A percentile compares a stretch with the other conserved stretches of the same genome.
These are phyloP conservation scores for Pseudozyma flocculosa DNA, from an alignment of 1,284 basidiomycete genomes.

Conservation along the genomic window DNA sequence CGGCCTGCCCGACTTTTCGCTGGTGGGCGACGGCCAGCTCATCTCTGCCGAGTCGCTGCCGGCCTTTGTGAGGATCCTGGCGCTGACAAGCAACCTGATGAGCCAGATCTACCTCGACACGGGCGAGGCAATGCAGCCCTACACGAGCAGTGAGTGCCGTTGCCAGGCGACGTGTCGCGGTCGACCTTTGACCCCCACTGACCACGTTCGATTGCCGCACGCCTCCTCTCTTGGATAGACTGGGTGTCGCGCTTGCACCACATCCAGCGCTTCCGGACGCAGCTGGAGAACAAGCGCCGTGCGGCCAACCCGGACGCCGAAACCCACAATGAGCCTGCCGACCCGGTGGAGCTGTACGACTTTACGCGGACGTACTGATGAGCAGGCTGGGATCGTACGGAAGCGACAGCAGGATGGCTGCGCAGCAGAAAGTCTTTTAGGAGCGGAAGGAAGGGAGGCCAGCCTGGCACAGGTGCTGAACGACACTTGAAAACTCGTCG, in stretches of 20 bases:
- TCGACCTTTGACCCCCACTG: neutral
- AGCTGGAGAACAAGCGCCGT: slow-evolving; percentile 3
- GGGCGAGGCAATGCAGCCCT: slow-evolving; percentile 52
- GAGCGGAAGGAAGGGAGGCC: too few species aligned
- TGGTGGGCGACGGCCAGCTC: slow-evolving; percentile 53
- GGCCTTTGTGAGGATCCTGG: slow-evolving; percentile 50
- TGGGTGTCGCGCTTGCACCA: slow-evolving; percentile 46
- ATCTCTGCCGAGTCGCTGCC: slow-evolving; percentile 47
- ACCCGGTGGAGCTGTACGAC: slow-evolving; percentile 26
- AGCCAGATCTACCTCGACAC: slow-evolving; percentile 55
- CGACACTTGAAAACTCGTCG: too few species aligned
- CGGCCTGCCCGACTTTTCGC: slow-evolving; percentile 53
- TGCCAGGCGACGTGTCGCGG: neutral
- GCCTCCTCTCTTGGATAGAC: too few species aligned
- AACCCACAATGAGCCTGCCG: neutral
- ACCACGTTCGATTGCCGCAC: too few species aligned
- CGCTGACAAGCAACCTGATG: slow-evolving; percentile 52
- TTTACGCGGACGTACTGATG: slow-evolving; percentile 36
- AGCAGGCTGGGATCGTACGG: too few species aligned
- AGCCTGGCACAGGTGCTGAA: too few species aligned
- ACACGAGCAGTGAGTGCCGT: slow-evolving; percentile 36
- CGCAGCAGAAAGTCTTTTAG: too few species aligned
- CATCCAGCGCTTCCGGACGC: slow-evolving; percentile 19
- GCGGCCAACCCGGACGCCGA: slow-evolving; percentile 2
- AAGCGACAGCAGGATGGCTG: too few species aligned